A percentile compares a stretch with the other conserved stretches of the same genome.
phyloP scores from a whole-genome alignment of 257 asterid species.

The Cynanchum wilfordii region DNA sequence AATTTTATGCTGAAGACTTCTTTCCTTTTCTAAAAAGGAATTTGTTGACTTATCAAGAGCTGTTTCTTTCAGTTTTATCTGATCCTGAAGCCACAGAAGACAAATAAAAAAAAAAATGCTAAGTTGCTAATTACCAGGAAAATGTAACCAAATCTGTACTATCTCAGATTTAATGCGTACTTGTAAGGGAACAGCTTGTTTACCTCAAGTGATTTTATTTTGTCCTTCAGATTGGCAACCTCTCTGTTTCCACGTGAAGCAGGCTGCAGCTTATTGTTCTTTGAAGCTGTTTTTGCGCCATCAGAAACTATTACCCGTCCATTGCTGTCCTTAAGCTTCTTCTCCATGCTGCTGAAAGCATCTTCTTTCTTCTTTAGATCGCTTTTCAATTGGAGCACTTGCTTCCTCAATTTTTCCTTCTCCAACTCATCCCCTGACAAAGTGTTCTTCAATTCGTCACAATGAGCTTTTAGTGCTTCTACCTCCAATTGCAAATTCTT shows the following conservation, averaged over 20 bases:
- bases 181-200: conserved; percentile 11
- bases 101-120: too few relatives aligned
- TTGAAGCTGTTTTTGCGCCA: conserved; percentile 30
- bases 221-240: conserved; percentile 60
- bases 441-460: conserved; percentile 34
- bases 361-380: conserved; percentile 63
- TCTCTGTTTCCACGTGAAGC: conserved; percentile 43
- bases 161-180: neutral
- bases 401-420: conserved; percentile 60
- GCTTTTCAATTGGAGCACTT: conserved; percentile 39
- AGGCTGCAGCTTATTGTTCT: conserved; percentile 23
- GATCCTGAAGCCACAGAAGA: conserved; percentile 40
- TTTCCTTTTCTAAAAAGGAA: conserved; percentile 69
- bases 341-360: conserved; percentile 49
- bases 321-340: conserved; percentile 48
- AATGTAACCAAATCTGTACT: neutral
- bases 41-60: conserved; percentile 59
- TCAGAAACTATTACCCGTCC: conserved; percentile 27
- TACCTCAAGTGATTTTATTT: conserved; percentile 81
- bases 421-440: conserved; percentile 45
- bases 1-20: conserved; percentile 56
- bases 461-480: conserved; percentile 42
- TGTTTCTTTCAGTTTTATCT: conserved; percentile 58
- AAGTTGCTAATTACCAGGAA: too few relatives aligned
- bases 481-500: conserved; percentile 43